Conservation (phyloP, 2,329 filamentous ascomycete genomes). For the Aspergillus sp. region DNA sequence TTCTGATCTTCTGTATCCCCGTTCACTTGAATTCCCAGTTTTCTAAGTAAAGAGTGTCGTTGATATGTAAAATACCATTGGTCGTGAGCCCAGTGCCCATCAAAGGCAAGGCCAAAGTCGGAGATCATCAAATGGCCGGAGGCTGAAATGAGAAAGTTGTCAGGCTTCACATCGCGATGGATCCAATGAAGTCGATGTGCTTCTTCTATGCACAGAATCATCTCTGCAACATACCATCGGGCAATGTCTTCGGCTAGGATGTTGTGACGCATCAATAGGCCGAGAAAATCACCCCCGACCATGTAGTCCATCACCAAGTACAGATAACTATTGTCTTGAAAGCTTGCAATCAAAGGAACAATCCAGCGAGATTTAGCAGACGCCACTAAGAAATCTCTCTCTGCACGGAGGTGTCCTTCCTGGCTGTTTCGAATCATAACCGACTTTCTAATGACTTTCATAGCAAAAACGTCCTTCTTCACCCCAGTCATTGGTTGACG, state of each 20-base stretch:
- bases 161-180: constrained; percentile 93
- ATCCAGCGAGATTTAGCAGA: constrained; percentile 90
- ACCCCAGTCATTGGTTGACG: constrained; percentile 30
- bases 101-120: constrained; percentile 93
- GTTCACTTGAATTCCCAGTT: constrained; percentile 69
- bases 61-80: constrained; percentile 82
- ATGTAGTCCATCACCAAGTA: constrained; percentile 99
- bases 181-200: constrained; percentile 86
- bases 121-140: constrained; percentile 92
- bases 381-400: constrained; percentile 86
- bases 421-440: constrained; percentile 89
- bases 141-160: constrained; percentile 90
- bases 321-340: constrained; percentile 79
- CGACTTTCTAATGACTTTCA: constrained; percentile 96
- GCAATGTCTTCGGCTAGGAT: constrained; percentile 75
- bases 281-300: constrained; percentile 92
- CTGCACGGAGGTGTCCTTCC: constrained; percentile 87
- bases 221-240: constrained; percentile 88
- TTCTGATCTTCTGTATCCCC: constrained; percentile 72
- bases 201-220: constrained; percentile 93
- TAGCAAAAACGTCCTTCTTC: constrained; percentile 73
- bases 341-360: constrained; percentile 81
- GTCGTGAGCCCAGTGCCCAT: constrained; percentile 93
- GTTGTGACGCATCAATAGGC: constrained; percentile 80
- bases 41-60: constrained; percentile 74